Percentiles rank a stretch among this genome's conserved stretches.
phyloP scores from a whole-genome alignment of 441 rosid genomes.

The Jatropha podagrica region DNA sequence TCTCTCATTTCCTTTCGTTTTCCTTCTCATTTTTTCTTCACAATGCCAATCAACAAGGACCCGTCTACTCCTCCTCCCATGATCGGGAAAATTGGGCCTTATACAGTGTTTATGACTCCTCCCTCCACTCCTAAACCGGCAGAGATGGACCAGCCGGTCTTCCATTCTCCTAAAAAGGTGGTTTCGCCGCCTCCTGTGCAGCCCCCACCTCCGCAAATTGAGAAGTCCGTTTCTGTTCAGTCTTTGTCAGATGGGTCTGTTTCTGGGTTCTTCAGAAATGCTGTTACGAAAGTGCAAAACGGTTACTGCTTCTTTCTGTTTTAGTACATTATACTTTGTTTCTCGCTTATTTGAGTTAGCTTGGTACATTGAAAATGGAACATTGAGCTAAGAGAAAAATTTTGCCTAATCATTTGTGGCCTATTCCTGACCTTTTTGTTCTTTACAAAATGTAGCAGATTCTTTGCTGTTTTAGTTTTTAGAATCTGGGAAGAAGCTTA shows the following conservation, averaged over 20 bases:
- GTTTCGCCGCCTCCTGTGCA: slow-evolving; percentile 58
- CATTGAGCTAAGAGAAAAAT: background rate
- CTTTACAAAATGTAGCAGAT: background rate
- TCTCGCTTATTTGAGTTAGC: background rate
- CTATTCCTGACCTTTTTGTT: background rate
- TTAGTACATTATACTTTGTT: background rate
- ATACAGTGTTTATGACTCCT: slow-evolving; percentile 95
- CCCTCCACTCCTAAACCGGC: slow-evolving; percentile 78
- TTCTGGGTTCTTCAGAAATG: slow-evolving; percentile 68
- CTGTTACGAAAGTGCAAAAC: slow-evolving; percentile 67
- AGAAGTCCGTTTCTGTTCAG: slow-evolving; percentile 38
- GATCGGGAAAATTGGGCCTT: slow-evolving; percentile 97
- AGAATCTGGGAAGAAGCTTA: background rate
- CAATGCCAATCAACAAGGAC: slow-evolving; percentile 74
- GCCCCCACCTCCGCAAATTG: slow-evolving; percentile 72
- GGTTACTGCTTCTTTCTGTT: slow-evolving; percentile 37
- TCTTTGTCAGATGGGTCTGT: slow-evolving; percentile 44
- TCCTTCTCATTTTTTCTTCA: slow-evolving; percentile 11
- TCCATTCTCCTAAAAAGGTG: slow-evolving; percentile 46
- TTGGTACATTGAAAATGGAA: background rate
- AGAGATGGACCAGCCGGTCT: slow-evolving; percentile 23
- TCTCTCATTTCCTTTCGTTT: background rate
- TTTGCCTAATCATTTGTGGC: too few species aligned
- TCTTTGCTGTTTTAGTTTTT: background rate
- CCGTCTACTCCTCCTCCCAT: slow-evolving; percentile 78